These are phyloP conservation scores for Populus nigra DNA, from an alignment of 345 rosid genomes.

Conservation along the genomic window DNA sequence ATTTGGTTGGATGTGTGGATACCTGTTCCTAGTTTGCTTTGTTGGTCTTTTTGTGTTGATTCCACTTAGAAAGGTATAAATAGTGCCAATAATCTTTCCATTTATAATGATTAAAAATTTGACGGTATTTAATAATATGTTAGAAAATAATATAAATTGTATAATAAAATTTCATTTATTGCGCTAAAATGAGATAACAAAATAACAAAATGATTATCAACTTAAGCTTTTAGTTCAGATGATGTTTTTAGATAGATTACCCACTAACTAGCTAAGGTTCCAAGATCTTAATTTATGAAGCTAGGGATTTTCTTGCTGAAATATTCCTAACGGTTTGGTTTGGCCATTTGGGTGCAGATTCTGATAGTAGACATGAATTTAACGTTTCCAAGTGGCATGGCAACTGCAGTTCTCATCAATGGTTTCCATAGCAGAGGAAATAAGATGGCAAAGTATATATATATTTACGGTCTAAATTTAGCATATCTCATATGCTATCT, in stretches of 20 bases:
- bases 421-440: slow-evolving; percentile 88
- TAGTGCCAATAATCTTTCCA: background rate
- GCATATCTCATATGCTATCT: background rate
- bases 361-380: slow-evolving; percentile 82
- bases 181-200: too few species aligned
- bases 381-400: slow-evolving; percentile 87
- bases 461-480: background rate
- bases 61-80: slow-evolving; percentile 76
- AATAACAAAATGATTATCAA: too few species aligned
- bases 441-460: slow-evolving; percentile 58
- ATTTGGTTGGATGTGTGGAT: slow-evolving; percentile 91
- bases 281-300: background rate
- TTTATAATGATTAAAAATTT: background rate
- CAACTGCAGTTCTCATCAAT: slow-evolving; percentile 94
- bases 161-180: too few species aligned
- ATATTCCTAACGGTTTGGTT: background rate
- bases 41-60: slow-evolving; percentile 89
- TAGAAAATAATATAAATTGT: too few species aligned
- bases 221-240: too few species aligned
- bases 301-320: background rate
- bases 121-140: background rate
- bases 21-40: slow-evolving; percentile 79
- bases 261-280: background rate
- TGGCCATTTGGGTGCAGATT: slow-evolving; percentile 36
- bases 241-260: background rate